phyloP scores from a whole-genome alignment of 768 basidiomycete genomes.

The Lentinus tigrinus region DNA sequence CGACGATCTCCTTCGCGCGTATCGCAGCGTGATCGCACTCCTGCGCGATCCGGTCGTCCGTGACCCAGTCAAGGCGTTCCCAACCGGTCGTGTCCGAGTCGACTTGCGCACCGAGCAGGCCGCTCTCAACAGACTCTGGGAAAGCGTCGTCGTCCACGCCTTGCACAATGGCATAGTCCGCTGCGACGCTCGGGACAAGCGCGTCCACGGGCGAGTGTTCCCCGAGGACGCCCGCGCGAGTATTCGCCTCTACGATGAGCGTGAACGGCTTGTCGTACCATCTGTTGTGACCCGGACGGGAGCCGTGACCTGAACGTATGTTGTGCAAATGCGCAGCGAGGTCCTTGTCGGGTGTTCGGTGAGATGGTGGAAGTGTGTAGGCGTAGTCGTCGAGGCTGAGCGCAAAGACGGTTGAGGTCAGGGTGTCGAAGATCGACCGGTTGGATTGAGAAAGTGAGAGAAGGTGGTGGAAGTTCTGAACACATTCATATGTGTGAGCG shows the following conservation, averaged over 20 bases:
- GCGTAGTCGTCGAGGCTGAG: constrained; percentile 77
- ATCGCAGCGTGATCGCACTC: constrained; percentile 60
- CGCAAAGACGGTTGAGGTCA: constrained; percentile 75
- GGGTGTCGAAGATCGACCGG: constrained; percentile 51
- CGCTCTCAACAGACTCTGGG: constrained; percentile 9
- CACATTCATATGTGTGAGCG: background rate
- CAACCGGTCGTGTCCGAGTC: constrained; percentile 36
- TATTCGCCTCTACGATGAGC: constrained; percentile 80
- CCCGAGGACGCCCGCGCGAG: constrained; percentile 82
- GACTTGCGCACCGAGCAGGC: constrained; percentile 8
- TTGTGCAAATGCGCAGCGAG: constrained; percentile 77
- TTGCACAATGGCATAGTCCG: constrained; percentile 77
- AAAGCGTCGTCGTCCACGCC: constrained; percentile 56
- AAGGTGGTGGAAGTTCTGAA: constrained; percentile 71
- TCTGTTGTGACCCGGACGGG: constrained; percentile 55
- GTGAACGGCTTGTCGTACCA: constrained; percentile 90
- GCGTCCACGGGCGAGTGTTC: constrained; percentile 93
- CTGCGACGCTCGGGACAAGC: constrained; percentile 81
- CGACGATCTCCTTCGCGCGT: constrained; percentile 57
- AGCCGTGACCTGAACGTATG: constrained; percentile 62
- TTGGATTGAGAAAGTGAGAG: constrained; percentile 68
- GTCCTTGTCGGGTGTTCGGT: constrained; percentile 28
- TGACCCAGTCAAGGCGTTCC: constrained; percentile 73
- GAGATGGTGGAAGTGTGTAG: constrained; percentile 35
- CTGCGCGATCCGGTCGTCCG: constrained; percentile 53